Evolutionary conservation across 176 grass and related monocot species (phyloP).

Genomic region (Tillandsia leiboldiana): DNA sequence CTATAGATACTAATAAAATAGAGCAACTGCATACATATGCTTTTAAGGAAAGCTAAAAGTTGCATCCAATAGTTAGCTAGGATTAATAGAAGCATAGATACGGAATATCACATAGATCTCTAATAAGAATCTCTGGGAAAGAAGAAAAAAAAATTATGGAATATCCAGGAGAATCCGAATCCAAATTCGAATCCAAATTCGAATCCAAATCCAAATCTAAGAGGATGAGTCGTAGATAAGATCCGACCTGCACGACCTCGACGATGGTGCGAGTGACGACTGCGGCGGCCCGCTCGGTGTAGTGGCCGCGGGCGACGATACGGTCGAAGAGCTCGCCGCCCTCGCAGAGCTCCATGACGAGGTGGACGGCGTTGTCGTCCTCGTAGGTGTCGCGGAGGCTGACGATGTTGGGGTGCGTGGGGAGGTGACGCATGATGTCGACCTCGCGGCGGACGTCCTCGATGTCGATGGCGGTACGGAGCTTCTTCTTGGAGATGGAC

Average conservation of each 20-base stretch:
- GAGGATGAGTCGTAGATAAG: neutral
- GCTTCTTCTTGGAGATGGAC: constrained; percentile 18
- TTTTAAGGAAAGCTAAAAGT: no score
- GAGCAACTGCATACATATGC: no score
- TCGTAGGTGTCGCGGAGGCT: constrained; percentile 72
- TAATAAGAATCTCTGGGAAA: no score
- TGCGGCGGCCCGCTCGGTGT: constrained; percentile 62
- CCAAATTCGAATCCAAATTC: no score
- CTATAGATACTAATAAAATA: no score
- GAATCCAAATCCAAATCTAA: neutral
- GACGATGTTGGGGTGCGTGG: constrained; percentile 68
- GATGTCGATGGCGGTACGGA: constrained; percentile 54
- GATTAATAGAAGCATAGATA: no score
- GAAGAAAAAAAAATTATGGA: no score
- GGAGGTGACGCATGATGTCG: constrained; percentile 68
- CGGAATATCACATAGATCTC: no score
- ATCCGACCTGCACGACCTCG: constrained; percentile 75
- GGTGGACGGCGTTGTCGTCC: constrained; percentile 69
- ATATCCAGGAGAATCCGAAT: no score
- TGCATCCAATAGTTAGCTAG: no score
- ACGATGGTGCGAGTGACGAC: constrained; percentile 63
- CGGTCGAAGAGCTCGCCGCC: constrained; percentile 83
- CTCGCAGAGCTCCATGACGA: constrained; percentile 90
- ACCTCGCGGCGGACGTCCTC: constrained; percentile 83
- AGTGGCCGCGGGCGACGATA: constrained; percentile 65